Evolutionary conservation across 2,329 filamentous ascomycete genomes (phyloP), one percentile per base, ranked within the genome.

Genomic region (Thelonectria blattea): DNA sequence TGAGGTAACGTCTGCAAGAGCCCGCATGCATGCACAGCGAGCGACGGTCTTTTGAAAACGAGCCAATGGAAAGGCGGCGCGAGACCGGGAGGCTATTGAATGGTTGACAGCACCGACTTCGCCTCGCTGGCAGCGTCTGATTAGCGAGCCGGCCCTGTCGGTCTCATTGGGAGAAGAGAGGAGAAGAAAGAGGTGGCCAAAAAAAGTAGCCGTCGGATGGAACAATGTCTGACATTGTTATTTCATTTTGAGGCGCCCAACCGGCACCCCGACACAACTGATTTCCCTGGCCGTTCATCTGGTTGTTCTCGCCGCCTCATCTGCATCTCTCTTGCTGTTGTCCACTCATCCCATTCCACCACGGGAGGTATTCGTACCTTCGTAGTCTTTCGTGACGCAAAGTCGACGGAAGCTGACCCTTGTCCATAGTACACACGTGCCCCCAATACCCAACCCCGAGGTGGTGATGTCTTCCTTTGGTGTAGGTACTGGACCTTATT

Each of bases 21-120:
- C 11, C 43, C 32, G 43, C 56, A 58, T 58, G 50, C 8, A 61
- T 27, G 59, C 59, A 61, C 49, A 22, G 39, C 27, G 22, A 60
- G 45, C 45, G 57, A 46, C 27, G 46, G 30, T 39, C 45, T 42
- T 54, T 27, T 34, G 12, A 17, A 17, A 30, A 20, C n/a, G 45
- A 54, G 41, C 60, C 60, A 62, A 62, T 62, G 51, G 39, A 42
- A 27, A 17, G 20, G 39, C 46, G 11, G 39, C 18, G 51, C 49
- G 58, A 49, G 53, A 57, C 58, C 30, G 52, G 42, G 30, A 52
- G 42, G 32, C 47, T 52, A 60, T 42, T 42, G 41, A 48, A n/a
- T 34, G 47, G 49, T 30, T 50, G 57, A 52, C 52, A 49, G 50
- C 58, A 54, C 24, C 58, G 20, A 60, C 52, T 47, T 47, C 46